Evolutionary conservation across 2,329 filamentous ascomycete species (phyloP).

Genomic region (Neonectria coccinea): DNA sequence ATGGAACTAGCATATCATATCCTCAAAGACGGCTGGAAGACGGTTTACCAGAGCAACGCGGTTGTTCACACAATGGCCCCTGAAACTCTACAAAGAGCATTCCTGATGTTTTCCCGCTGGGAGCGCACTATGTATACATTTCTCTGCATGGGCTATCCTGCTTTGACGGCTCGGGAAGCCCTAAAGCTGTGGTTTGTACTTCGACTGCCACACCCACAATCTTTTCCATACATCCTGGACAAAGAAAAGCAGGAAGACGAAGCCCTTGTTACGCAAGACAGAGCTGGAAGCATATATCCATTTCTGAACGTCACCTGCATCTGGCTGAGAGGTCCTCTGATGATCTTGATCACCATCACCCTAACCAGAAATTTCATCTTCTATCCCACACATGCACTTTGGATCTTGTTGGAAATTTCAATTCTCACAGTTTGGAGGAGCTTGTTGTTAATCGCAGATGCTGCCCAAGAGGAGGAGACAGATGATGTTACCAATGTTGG

Average conservation of each 20-base stretch:
- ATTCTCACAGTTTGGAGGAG: constrained; percentile 17
- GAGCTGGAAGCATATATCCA: constrained; percentile 15
- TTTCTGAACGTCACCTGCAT: constrained; percentile 12
- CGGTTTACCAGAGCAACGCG: constrained; percentile 18
- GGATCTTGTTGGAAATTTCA: constrained; percentile 15
- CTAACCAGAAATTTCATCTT: constrained; percentile 10
- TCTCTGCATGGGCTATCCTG: constrained; percentile 17
- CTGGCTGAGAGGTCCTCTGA: constrained; percentile 15
- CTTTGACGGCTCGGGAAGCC: constrained; percentile 17
- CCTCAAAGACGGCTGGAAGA: constrained; percentile 18
- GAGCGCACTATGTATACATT: constrained; percentile 16
- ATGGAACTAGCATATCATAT: constrained; percentile 17
- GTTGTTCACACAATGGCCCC: constrained; percentile 19
- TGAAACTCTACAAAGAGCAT: constrained; percentile 10
- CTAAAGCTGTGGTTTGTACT: constrained; percentile 7
- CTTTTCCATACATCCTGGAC: constrained; percentile 5
- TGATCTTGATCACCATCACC: constrained; percentile 9
- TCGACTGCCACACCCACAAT: background rate
- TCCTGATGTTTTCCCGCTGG: constrained; percentile 21
- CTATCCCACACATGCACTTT: constrained; percentile 16
- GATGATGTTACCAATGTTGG: background rate
- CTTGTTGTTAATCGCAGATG: constrained; percentile 8
- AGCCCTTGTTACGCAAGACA: constrained; percentile 1
- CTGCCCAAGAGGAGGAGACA: constrained; percentile 1
- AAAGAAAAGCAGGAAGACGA: constrained; percentile 14